phyloP scores from a whole-genome alignment of 345 rosid genomes.

The Eucalyptus regnans region DNA sequence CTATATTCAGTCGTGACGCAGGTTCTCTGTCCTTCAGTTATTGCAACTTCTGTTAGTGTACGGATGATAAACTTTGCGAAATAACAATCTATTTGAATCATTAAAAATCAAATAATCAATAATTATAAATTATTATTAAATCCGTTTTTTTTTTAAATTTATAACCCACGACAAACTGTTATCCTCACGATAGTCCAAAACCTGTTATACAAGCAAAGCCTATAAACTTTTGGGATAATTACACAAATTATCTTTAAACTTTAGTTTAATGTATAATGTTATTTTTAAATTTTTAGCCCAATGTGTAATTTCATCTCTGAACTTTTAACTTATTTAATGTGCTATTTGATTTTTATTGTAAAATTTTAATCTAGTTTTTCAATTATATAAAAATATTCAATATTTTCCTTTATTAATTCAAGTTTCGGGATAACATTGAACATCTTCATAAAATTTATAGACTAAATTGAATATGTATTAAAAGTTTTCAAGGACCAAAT shows the following conservation, averaged over 20 bases:
- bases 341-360: too few relatives aligned
- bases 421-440: accelerated
- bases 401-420: too few relatives aligned
- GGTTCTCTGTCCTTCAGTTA: not conserved
- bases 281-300: accelerated
- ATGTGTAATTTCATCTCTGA: accelerated
- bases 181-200: too few relatives aligned
- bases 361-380: accelerated
- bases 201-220: accelerated
- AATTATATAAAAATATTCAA: too few relatives aligned
- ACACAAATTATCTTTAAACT: not conserved
- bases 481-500: accelerated
- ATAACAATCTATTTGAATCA: too few relatives aligned
- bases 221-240: not conserved
- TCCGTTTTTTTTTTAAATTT: accelerated
- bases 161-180: accelerated
- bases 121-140: too few relatives aligned
- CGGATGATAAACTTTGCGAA: not conserved
- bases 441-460: too few relatives aligned
- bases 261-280: accelerated
- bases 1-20: not conserved
- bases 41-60: not conserved
- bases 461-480: too few relatives aligned
- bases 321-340: accelerated
- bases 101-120: not conserved